Evolutionary conservation across 2,329 filamentous ascomycete species (phyloP), one percentile per base, ranked within the genome.

Genomic region (Endocalyx cinctus): DNA sequence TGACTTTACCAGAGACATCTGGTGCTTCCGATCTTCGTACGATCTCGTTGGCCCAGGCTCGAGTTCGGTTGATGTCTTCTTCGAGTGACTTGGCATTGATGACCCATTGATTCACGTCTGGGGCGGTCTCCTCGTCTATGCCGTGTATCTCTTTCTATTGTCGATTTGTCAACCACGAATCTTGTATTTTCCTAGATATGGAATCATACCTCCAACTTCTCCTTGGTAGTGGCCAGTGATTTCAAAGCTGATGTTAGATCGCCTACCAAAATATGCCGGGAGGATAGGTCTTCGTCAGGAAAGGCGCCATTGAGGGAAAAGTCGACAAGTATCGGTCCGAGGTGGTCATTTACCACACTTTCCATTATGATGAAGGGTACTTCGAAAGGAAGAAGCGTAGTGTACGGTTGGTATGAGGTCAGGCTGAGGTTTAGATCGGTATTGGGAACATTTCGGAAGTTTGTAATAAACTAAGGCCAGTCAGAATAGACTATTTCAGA

Each of bases 91-190:
- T 87, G 29, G 89, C 87, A 58, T 92, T 87, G 32, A 72, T 66
- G 36, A 94, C 85, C 90, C 90, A 97, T 32, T 81, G 76, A 53
- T 87, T 84, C 31, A 95, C 83, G 51, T 94, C 84, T 25, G 81
- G 76, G 36, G 82, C 84, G 13, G 80, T 84, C 45, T 87, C 79
- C 52, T 79, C 76, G 59, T 89, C 94, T 41, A 92, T 77, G 15
- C 67, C 60, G 44, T 81, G 82, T 38, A 97, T 83, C 49, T 94
- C 81, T 39, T 72, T 63, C 79, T 85, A 36, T 10, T 15, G 14
- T 19, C 35, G 14, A 13, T 33, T 19, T 17, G 34, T 47, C 29
- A 46, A 29, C 28, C 15, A 27, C 5, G 13, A 20, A 2, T 18
- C 17, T 22, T 15, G 6, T 12, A 22, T 27, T 5, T 15, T n/a